Base-by-base conservation (phyloP, 2,329 filamentous ascomycete species). In the Thielaviopsis musarum region DNA sequence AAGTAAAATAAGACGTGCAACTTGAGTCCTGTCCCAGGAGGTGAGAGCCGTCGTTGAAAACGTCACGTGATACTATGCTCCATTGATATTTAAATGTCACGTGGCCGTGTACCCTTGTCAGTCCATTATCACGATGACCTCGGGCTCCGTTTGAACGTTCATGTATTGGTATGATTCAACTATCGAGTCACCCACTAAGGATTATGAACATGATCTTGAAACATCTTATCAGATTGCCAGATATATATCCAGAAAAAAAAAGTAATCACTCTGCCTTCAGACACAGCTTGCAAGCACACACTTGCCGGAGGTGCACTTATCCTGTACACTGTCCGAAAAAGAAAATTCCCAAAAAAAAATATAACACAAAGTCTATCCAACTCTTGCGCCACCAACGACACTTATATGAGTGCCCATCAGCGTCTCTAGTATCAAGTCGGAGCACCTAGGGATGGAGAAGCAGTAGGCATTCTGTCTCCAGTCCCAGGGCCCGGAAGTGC, bases 291-390 rank as follows among this genome's bases (percentile, higher is more conserved):
- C 24, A 34, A 48, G 30, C 13, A 48, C 51, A 49, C 28, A 54
- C n/a, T 17, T 54, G 34, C 57, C 12, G 52, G 48, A 54, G 53
- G 56, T 48, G 54, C 53, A 60, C n/a, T 26, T 19, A 21, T 55
- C 28, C 21, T 34, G 28, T 41, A 55, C 38, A 55, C 28, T 10
- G 26, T 21, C 15, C 2, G n/a, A 21, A 26, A 38, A 13, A 21
- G 4, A 19, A 54, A 34, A 19, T n/a, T 10, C 9, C 5, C 5
- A 34, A 15, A 38, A 22, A 54, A 34, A 54, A 54, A 54, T 13
- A n/a, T 10, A 54, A 55, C 53, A 55, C 53, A 55, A 55, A 55
- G 53, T 55, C 53, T 55, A 55, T 55, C 53, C 53, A 55, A 55
- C 53, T 55, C 53, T 55, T 55, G 53, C 53, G 53, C 53, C 38